Evolutionary conservation across 2,329 filamentous ascomycete genomes (phyloP), one percentile per base, ranked within the genome.

Genomic region (Diaporthe ampelina): DNA sequence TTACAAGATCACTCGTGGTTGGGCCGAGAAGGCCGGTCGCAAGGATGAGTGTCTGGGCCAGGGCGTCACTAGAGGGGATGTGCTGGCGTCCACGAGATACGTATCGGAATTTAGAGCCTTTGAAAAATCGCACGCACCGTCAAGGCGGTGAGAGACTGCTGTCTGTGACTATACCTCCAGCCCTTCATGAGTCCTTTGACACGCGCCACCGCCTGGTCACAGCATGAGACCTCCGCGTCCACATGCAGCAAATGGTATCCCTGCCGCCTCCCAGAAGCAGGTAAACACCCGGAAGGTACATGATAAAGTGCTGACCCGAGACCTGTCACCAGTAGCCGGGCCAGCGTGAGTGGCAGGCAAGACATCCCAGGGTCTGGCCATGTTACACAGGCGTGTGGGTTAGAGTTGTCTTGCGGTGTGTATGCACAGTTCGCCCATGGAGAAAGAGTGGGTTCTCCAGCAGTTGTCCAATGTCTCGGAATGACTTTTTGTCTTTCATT

Each of bases 221-320:
- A 40, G 48, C 63, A 68, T 40, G 32, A 67, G 29, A 7, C 19
- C 21, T 52, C 29, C 21, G 7, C 19, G 6, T 37, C 10, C 11
- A 37, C 11, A 37, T 4, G 63, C 29, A 52, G 11, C 40, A 29
- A 9, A 15, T 19, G 9, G 37, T 54, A 50, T 40, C 29, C 63
- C 32, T 40, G 48, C 40, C 45, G 45, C 32, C 13, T 21, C 4
- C 6, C 11, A 40, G 63, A 54, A 29, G n/a, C 48, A 54, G 32
- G 32, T 40, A 29, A 29, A 26, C 43, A 52, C 32, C 48, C 63
- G 48, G 21, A 37, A 10, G 26, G 19, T n/a, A 43, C 40, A 21
- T 9, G 24, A 37, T 68, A 40, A 54, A 68, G 48, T 68, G 63
- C 40, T 54, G 63, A 68, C 32, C 63, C 63, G 63, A 68, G 63